These are phyloP conservation scores for Pestalotiopsis sp. DNA, from an alignment of 2,329 filamentous ascomycete genomes.

Conservation along the genomic window DNA sequence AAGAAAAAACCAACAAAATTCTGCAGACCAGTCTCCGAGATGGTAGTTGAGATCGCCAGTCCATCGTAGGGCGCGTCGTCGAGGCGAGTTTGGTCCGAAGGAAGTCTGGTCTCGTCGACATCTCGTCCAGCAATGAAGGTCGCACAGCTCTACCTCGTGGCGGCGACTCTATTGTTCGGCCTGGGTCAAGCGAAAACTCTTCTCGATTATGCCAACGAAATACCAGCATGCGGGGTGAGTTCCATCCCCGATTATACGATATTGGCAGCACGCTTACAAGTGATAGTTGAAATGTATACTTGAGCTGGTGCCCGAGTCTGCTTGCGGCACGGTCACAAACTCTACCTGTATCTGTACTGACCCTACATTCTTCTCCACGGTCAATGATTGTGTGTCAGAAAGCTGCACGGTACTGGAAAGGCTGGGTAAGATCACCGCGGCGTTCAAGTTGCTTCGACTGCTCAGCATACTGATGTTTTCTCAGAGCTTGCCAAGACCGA, in stretches of 20 bases:
- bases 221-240: slow-evolving; percentile 7
- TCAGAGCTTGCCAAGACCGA: slow-evolving; percentile 11
- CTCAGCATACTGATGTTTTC: neutral
- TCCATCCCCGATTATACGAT: neutral
- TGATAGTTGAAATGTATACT: slow-evolving; percentile 12
- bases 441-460: neutral
- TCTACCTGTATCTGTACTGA: slow-evolving; percentile 21
- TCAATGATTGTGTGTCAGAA: slow-evolving; percentile 32
- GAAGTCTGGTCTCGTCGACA: neutral
- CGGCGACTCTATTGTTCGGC: neutral
- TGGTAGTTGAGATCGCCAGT: neutral
- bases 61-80: neutral
- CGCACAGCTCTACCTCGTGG: neutral
- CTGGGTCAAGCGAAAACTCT: slow-evolving; percentile 1
- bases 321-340: slow-evolving; percentile 14
- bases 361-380: slow-evolving; percentile 12
- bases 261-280: neutral
- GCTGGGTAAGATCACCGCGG: neutral
- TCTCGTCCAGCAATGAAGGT: neutral
- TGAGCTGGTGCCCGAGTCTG: slow-evolving; percentile 10
- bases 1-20: neutral
- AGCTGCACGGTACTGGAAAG: slow-evolving; percentile 13
- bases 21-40: neutral
- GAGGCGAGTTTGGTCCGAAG: neutral
- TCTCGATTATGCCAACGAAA: slow-evolving; percentile 6